Evolutionary conservation across 805 yeast genomes (phyloP), one percentile per base, ranked within the genome.

Genomic region (Metschnikowia gelsemii): DNA sequence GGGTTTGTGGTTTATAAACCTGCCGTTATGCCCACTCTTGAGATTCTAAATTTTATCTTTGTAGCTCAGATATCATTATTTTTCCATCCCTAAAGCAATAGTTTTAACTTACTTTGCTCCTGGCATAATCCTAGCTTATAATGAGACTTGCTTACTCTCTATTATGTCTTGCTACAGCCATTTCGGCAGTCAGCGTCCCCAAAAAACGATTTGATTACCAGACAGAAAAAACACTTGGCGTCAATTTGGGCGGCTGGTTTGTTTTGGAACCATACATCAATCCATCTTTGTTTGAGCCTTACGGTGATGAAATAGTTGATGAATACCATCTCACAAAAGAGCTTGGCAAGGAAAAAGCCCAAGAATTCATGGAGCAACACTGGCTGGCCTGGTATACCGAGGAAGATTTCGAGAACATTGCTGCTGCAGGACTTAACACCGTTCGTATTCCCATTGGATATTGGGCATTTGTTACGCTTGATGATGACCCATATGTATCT

Each of bases 361-460:
- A 14, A 22, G 35, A 51, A 8, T 46, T 57, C 3, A 66, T 90
- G 45, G 65, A 73, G 30, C 54, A 73, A 25, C 98, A 90, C 66
- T 90, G 96, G 96, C 59, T 69, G 34, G 68, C 85, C 12, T 90
- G 85, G 80, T 76, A 79, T 59, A 80, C 82, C 7, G 95, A 85
- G 62, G 55, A 61, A 17, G 96, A 90, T 61, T 82, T 91, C 54
- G 51, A 63, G 36, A 58, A 69, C 40, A 86, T 90, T 39, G 72
- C 73, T 4, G 56, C 53, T 9, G 70, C 70, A 41, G 96, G 96
- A 1, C 71, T 90, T 49, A 91, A 90, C 64, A 71, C 83, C 50
- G 96, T 88, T 16, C 79, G 97, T 56, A 83, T 90, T 45, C 97
- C 98, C 32, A 78, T 90, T 41, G 96, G 96, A 8, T 90, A 90